These are phyloP conservation scores for Glomus cerebriforme DNA, from an alignment of 192 early-diverging fungal genomes.

Conservation along the genomic window DNA sequence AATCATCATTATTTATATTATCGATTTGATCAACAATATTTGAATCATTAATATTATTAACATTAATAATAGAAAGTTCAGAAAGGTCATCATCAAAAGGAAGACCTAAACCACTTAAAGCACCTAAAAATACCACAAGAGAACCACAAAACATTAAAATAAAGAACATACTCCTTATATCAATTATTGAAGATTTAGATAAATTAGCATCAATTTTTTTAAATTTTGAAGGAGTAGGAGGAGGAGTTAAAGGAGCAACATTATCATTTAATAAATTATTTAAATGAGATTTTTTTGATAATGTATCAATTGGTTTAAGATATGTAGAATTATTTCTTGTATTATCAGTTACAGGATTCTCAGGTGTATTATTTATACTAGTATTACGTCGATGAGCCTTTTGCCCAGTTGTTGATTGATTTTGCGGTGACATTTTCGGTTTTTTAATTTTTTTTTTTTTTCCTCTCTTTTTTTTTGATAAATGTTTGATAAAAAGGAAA, in stretches of 20 bases:
- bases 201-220: background rate
- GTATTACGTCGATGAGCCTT: background rate
- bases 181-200: background rate
- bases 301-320: background rate
- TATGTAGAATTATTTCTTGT: background rate
- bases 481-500: background rate
- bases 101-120: conserved; percentile 10
- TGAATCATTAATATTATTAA: background rate
- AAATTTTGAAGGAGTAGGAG: background rate
- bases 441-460: too few species aligned
- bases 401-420: background rate
- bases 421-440: background rate
- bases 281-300: background rate
- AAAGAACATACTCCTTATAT: conserved; percentile 2
- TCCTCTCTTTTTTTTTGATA: too few species aligned
- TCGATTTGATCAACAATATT: background rate
- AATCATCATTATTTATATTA: background rate
- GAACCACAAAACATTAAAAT: conserved; percentile 1
- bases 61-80: background rate
- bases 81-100: conserved; percentile 12
- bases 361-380: background rate
- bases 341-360: background rate
- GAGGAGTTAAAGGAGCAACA: background rate
- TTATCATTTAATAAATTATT: background rate
- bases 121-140: conserved; percentile 10